Evolutionary conservation across 1,284 basidiomycete species (phyloP).

Genomic region (Malassezia yamatoensis): DNA sequence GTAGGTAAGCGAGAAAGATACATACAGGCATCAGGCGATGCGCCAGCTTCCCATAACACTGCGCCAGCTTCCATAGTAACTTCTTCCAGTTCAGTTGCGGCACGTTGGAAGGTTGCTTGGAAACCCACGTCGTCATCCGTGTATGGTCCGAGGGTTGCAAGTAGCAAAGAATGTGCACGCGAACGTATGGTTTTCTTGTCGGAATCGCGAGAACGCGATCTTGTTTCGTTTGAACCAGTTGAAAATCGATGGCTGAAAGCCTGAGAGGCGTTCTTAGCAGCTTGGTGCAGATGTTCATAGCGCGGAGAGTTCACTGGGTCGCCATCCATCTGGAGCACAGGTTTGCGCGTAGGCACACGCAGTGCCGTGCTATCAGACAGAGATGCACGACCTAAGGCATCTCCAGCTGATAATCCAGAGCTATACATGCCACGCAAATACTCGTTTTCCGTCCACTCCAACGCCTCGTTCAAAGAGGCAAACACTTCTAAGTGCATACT

Average conservation of each 20-base stretch:
- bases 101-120: constrained; percentile 46
- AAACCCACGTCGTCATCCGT: neutral
- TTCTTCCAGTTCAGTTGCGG: constrained; percentile 65
- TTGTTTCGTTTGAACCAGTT: neutral
- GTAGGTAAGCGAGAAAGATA: neutral
- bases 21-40: constrained; percentile 59
- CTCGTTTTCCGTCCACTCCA: constrained; percentile 63
- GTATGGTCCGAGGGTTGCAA: constrained; percentile 12
- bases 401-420: constrained; percentile 41
- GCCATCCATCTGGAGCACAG: constrained; percentile 51
- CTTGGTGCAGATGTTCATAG: constrained; percentile 63
- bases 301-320: constrained; percentile 66
- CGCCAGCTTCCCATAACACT: constrained; percentile 64
- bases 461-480: constrained; percentile 71
- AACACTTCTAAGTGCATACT: constrained; percentile 59
- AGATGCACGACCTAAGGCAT: constrained; percentile 42
- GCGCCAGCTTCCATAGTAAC: constrained; percentile 56
- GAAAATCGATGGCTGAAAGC: neutral
- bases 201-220: neutral
- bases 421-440: constrained; percentile 49
- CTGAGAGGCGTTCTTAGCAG: constrained; percentile 52
- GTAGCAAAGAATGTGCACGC: neutral
- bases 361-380: constrained; percentile 51
- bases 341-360: constrained; percentile 36
- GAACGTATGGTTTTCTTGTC: too few relatives aligned